phyloP scores from a whole-genome alignment of 768 basidiomycete genomes.

The Pleurotus citrinopileatus region DNA sequence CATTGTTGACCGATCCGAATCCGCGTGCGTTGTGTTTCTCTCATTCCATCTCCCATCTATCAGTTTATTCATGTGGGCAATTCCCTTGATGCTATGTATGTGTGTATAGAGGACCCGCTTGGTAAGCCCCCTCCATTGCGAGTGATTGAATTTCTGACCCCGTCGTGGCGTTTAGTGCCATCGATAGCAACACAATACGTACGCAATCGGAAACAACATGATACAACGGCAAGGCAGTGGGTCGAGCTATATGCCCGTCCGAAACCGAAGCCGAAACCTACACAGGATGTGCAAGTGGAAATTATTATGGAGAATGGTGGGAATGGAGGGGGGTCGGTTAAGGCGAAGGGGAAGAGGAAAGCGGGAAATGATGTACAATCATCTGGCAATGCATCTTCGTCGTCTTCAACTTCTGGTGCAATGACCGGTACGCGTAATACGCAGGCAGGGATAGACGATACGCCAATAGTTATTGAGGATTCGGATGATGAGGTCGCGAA shows the following conservation, averaged over 20 bases:
- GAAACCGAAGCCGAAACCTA: slow-evolving; percentile 30
- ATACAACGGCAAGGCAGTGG: slow-evolving; percentile 77
- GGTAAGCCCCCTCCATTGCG: too few relatives aligned
- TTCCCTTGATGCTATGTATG: too few relatives aligned
- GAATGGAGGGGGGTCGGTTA: slow-evolving; percentile 20
- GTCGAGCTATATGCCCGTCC: slow-evolving; percentile 68
- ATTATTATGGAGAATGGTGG: too few relatives aligned
- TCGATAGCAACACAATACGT: slow-evolving; percentile 69
- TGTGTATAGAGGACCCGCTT: slow-evolving; percentile 63
- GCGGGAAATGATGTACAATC: slow-evolving; percentile 12
- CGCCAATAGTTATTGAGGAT: slow-evolving; percentile 24
- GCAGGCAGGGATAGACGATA: slow-evolving; percentile 12
- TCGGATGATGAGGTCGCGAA: slow-evolving; percentile 21
- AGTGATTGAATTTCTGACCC: not conserved
- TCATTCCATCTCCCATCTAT: not conserved
- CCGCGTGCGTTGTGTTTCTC: slow-evolving; percentile 56
- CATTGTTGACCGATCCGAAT: slow-evolving; percentile 91
- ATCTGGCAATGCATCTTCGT: too few relatives aligned
- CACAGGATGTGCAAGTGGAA: too few relatives aligned
- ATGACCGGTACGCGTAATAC: not conserved
- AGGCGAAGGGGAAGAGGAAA: slow-evolving; percentile 35
- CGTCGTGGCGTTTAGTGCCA: slow-evolving; percentile 44
- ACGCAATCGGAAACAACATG: slow-evolving; percentile 66
- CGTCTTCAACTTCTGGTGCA: not conserved
- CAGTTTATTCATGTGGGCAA: too few relatives aligned